phyloP scores from a whole-genome alignment of 2,329 filamentous ascomycete genomes.

The Fusarium fujikuroi region DNA sequence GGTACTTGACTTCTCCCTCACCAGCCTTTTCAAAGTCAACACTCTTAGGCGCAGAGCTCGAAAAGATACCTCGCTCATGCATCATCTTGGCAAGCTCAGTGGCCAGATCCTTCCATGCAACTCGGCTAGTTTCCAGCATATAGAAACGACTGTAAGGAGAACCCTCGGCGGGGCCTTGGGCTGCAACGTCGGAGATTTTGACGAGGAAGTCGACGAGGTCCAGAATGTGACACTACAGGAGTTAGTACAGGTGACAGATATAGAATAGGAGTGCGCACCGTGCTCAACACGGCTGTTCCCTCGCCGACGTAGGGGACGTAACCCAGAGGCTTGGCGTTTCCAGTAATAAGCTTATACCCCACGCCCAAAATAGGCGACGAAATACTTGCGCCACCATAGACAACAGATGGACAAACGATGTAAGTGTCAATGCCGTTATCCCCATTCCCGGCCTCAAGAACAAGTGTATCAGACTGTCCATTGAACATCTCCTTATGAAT shows the following conservation, averaged over 20 bases:
- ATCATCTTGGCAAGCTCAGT: conserved; percentile 1
- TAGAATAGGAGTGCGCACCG: neutral
- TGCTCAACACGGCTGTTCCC: conserved; percentile 1
- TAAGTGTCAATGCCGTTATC: neutral
- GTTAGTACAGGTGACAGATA: neutral
- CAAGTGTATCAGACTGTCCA: neutral
- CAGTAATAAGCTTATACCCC: neutral
- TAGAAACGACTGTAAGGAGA: conserved; percentile 14
- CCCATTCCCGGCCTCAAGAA: neutral
- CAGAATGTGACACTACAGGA: neutral
- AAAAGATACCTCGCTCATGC: neutral
- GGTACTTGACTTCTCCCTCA: conserved; percentile 10
- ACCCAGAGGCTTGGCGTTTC: neutral
- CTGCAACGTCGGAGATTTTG: neutral
- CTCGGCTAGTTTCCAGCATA: conserved; percentile 2
- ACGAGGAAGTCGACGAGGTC: conserved; percentile 5
- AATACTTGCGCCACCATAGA: neutral
- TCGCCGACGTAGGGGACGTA: conserved; percentile 9
- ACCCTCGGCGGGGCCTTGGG: neutral
- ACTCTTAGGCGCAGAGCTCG: neutral
- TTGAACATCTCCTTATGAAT: conserved; percentile 19
- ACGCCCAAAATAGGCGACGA: neutral
- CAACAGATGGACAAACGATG: conserved; percentile 1
- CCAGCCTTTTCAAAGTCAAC: conserved; percentile 7
- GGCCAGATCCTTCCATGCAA: conserved; percentile 7